Conservation (phyloP, 1,284 basidiomycete species). For the Cryptococcus wingfieldii region DNA sequence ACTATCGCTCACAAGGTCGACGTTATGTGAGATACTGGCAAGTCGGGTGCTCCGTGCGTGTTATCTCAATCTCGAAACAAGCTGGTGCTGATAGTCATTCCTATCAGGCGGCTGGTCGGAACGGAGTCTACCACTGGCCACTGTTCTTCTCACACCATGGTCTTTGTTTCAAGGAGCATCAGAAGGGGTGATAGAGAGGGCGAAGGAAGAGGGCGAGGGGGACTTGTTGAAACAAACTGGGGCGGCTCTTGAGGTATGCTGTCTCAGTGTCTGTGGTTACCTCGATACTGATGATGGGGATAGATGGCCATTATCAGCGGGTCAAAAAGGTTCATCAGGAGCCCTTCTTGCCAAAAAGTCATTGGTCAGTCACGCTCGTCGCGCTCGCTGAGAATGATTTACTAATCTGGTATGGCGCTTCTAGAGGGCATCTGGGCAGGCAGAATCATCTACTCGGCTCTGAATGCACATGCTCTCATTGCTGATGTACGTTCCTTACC, state of each 20-base stretch:
- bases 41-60: constrained; percentile 65
- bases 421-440: constrained; percentile 57
- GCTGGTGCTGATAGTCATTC: not conserved
- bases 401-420: constrained; percentile 1
- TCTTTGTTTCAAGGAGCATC: constrained; percentile 79
- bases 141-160: constrained; percentile 81
- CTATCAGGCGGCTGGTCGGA: constrained; percentile 60
- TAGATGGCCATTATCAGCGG: constrained; percentile 76
- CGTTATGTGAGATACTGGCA: constrained; percentile 84
- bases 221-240: constrained; percentile 70
- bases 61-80: not conserved
- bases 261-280: not conserved
- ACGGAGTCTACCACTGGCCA: constrained; percentile 69
- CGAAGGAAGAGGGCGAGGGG: constrained; percentile 63
- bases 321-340: constrained; percentile 81
- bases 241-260: constrained; percentile 69
- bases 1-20: constrained; percentile 69
- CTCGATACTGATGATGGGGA: not conserved
- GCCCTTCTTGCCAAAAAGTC: constrained; percentile 77
- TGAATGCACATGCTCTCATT: constrained; percentile 77
- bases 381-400: not conserved
- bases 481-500: constrained; percentile 61
- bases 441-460: constrained; percentile 81
- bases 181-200: constrained; percentile 58
- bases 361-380: constrained; percentile 53